Base-by-base conservation (phyloP, 1,284 basidiomycete species). In the Sanghuangporus sanghuang region DNA sequence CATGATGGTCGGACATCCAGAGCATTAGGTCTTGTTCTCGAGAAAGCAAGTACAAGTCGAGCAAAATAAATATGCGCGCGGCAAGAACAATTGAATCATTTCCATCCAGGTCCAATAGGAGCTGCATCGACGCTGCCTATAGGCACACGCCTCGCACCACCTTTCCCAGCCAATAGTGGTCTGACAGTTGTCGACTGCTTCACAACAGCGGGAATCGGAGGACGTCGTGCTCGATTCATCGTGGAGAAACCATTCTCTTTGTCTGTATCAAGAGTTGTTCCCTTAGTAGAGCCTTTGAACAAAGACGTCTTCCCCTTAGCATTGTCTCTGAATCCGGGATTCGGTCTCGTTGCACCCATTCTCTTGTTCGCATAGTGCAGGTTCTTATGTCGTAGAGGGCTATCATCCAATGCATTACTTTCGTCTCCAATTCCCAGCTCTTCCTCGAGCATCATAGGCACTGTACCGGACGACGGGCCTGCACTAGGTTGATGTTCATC, bases 351-450 rank as follows among this genome's bases (percentile, higher is more conserved):
- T 23, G 57, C 42, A 35, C 58, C 57, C 27, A 58, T 66, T 39
- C 32, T 52, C 27, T 59, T 64, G 50, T 36, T 42, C 36, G 42
- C 48, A 23, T 56, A 27, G 7, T 66, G 48, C 35, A 74, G 67
- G 66, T 75, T 78, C 72, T 78, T 82, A 63, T 82, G 79, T 64
- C 79, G 73, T 57, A 82, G 71, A 0, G 77, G 78, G 35, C 74
- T 77, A 0, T 74, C 75, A 16, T 66, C 65, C 11, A 39, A 38
- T 18, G 72, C 72, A 32, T 61, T 63, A 6, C 57, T 57, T 16
- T 55, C 27, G 12, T 60, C 57, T 27, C 65, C 62, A 11, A 67
- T 49, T 12, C 61, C 59, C 18, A 65, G 52, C 55, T 67, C 66
- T 42, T 66, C 57, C 18, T 65, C 66, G 12, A 67, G 49, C 40